Base-by-base conservation (phyloP, 495 filamentous ascomycete species). In the Pseudoneurospora amorphoporcata region DNA sequence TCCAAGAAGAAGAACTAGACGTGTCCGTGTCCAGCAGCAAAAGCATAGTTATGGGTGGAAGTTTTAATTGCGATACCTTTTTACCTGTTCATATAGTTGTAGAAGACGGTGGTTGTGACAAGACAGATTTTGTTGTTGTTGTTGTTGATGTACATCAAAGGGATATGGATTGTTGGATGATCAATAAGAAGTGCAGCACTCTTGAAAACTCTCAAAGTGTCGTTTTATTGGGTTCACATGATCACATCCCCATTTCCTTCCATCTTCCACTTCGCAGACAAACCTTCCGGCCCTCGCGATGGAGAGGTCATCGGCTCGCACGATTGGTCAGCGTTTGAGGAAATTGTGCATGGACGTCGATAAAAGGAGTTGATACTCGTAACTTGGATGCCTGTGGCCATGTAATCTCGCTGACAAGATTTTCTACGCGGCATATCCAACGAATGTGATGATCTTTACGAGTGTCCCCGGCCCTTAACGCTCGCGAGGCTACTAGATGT, bases 1-100 rank as follows among this genome's bases (percentile, higher is more conserved):
- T 71, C 83, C n/a, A 83, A 83, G 73, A 77, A 80, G 74, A 83
- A 80, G 78, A 81, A 81, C 74, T 76, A 77, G 58, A 19, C 9
- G 16, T 12, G 42, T 8, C 10, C 12, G 29, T 29, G 23, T 61
- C 53, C 7, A 61, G 16, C 32, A 38, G 23, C 23, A 35, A 29
- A 68, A 68, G 68, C 2, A 69, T 69, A 40, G 35, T 23, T 4
- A 37, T 3, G 35, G 16, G 35, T 35, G 53, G 53, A 61, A 35
- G 29, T 32, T 61, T 61, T 61, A 61, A 61, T 61, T 61, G 53
- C 53, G 53, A 61, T 61, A 61, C 53, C 12, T 61, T 61, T 61
- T 61, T 61, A 61, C 53, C 29, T 61, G 53, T 61, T 45, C 69
- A 47, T 17, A 41, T n/a, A 1, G 39, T 45, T 45, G 23, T 45